Evolutionary conservation across 2,329 filamentous ascomycete species (phyloP).

Genomic region (Volutella citrinella): DNA sequence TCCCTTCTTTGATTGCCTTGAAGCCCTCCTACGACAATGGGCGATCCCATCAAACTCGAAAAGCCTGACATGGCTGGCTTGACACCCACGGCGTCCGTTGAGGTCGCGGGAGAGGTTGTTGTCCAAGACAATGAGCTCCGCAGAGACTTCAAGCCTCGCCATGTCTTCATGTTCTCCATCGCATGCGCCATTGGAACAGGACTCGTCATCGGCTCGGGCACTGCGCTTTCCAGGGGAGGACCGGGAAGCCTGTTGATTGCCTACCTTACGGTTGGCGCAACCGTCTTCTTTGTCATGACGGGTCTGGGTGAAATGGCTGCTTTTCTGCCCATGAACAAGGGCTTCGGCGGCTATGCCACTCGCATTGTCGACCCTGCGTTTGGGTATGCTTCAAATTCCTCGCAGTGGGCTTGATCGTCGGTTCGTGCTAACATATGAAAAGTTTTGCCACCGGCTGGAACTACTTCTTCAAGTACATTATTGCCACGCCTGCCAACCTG

Average conservation of each 20-base stretch:
- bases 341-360: constrained; percentile 27
- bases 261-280: constrained; percentile 41
- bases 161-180: constrained; percentile 36
- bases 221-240: constrained; percentile 45
- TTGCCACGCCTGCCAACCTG: constrained; percentile 36
- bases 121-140: constrained; percentile 8
- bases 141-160: constrained; percentile 25
- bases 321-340: constrained; percentile 25
- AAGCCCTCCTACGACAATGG: no score
- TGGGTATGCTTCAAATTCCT: constrained; percentile 15
- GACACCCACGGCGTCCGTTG: no score
- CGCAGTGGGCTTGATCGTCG: background rate
- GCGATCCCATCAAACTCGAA: no score
- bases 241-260: constrained; percentile 37
- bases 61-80: no score
- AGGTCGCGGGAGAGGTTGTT: no score
- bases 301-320: constrained; percentile 34
- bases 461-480: constrained; percentile 44
- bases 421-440: constrained; percentile 9
- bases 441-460: constrained; percentile 45
- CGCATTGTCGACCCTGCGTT: constrained; percentile 30
- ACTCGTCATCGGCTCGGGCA: constrained; percentile 51
- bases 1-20: no score
- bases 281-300: constrained; percentile 57
- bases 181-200: constrained; percentile 37